Evolutionary conservation across 2,329 filamentous ascomycete species (phyloP), one percentile per base, ranked within the genome.

Genomic region (Exserohilum rostratum): DNA sequence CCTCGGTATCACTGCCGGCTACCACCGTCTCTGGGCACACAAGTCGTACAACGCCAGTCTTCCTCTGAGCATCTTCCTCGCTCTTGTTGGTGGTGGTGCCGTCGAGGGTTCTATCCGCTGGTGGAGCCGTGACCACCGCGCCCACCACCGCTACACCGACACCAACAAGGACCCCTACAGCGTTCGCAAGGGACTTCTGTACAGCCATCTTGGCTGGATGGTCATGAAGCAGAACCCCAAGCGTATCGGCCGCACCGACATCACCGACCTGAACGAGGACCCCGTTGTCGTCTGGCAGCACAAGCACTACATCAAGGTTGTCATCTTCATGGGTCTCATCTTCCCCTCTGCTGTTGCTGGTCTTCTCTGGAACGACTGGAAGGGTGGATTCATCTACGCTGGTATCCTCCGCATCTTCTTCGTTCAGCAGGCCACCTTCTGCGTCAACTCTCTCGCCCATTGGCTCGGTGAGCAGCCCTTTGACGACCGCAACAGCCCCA

Each of bases 11-110:
- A 76, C 74, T 6, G 73, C 74, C 17, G 73, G 73, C 18, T 90
- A 90, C 76, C 88, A 95, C 72, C 87, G 91, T 78, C 85, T 95
- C 43, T 96, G 91, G 91, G 72, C 74, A 50, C 80, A 82, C 71
- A 78, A 76, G 58, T 79, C 78, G 2, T 82, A 79, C 70, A 77
- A 76, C 38, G 80, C 79, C 11, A 60, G 63, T 11, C 58, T 72
- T 2, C 78, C 78, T n/a, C 66, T 82, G 50, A 76, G 77, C 68
- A 70, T 82, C 57, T 82, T 79, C 70, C 74, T 82, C 53, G 80
- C 79, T 29, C 74, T 74, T 46, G 77, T 79, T 57, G 80, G 79
- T 51, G 78, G 76, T 54, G 79, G 79, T 57, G 78, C 79, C 45
- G 78, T 81, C 18, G 78, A 82, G 63, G 80, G 80, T 40, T 81